Evolutionary conservation across 495 filamentous ascomycete species (phyloP), one percentile per base, ranked within the genome.

Genomic region (Hypomontagnella monticulosa): DNA sequence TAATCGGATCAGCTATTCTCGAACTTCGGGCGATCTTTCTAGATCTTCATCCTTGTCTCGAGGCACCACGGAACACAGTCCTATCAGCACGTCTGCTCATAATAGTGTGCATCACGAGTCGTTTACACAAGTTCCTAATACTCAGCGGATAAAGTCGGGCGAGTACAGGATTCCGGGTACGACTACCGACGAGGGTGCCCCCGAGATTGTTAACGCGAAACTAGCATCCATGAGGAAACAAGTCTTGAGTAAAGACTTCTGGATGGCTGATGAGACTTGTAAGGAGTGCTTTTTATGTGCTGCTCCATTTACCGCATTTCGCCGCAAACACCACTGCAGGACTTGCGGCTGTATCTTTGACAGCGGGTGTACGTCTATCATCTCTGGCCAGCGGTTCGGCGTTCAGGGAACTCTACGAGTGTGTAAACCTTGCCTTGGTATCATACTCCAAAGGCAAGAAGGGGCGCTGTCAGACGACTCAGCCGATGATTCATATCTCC

Each of bases 241-340:
- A 73, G 84, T 97, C 32, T 79, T 98, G 11, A 97, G 89, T 67
- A 94, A 91, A 73, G 92, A 97, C 53, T 98, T 96, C 72, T 99
- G 96, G 96, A 99, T 99, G 96, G 90, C 91, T 43, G 96, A 99
- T 77, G 96, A 98, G 71, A 97, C 96, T 71, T 94, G 93, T 43
- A 98, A 94, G 76, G 94, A 97, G 66, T 99, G 96, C 73, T 99
- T 98, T 71, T 83, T 91, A 43, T 99, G 96, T 70, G 89, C 88
- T 41, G 89, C 92, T 63, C 83, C 91, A 15, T 98, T 99, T 69
- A 90, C 92, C 2, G 96, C 96, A 16, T 98, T 97, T 71, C 85
- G 96, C 55, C 86, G 96, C 56, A 98, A 98, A 71, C 96, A 99
- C 76, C 96, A 99, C 71, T 99, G 96, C 72, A 87, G 96, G 70